Evolutionary conservation across 495 filamentous ascomycete species (phyloP), one percentile per base, ranked within the genome.

Genomic region (Delitschia confertaspora): DNA sequence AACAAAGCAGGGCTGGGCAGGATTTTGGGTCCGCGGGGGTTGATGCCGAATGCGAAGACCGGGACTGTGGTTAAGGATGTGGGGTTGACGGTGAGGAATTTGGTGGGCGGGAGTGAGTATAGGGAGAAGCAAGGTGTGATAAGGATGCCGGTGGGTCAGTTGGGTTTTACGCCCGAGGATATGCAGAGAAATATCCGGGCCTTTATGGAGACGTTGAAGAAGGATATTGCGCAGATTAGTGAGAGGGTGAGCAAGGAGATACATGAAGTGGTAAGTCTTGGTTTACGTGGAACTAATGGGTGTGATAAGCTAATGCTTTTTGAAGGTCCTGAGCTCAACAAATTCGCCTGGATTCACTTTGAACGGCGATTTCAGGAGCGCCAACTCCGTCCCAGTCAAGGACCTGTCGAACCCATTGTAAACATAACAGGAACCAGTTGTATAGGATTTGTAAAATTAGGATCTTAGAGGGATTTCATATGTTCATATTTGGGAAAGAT

Each of bases 41-140:
- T 98, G 58, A 95, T 98, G 93, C 91, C 91, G 16, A 91, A 75
- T 58, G 63, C 68, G 37, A 98, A 94, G 72, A 72, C 72, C 17
- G 87, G 84, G 40, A 95, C 91, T 2, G 78, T 98, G 38, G 86
- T 91, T 8, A 83, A 72, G 60, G 79, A 91, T 64, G 73, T 93
- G 3, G 73, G 70, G 29, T 47, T 65, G 3, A 68, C 78, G 11
- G 81, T 95, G 40, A 75, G 74, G 43, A 82, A 84, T 38, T 71
- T 95, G 64, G 74, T 85, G 3, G 89, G 89, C 31, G 85, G 79
- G 55, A 82, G 79, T 29, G 79, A 85, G 41, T 98, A 94, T 64
- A 76, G 85, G 54, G 91, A 98, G 65, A 75, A 79, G 51, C 58
- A 80, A 49, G 93, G 86, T 24, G 83, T 93, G 30, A 76, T 98